phyloP scores from a whole-genome alignment of 352 stramenopile genomes.

The Thraustochytrium striatum region DNA sequence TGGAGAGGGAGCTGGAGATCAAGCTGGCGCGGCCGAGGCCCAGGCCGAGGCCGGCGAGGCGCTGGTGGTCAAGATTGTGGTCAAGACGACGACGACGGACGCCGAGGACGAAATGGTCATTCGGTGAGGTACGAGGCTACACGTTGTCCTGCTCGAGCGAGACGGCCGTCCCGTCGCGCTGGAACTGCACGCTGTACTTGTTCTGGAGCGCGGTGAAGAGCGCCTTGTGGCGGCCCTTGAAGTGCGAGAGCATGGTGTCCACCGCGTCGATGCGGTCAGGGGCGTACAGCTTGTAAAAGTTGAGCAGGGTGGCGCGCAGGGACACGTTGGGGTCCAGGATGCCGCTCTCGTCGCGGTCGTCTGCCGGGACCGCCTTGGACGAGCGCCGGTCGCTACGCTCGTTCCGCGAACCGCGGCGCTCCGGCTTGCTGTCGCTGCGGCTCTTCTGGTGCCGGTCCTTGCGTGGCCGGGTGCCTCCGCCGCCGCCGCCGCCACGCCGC shows the following conservation, averaged over 20 bases:
- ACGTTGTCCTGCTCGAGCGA: no score
- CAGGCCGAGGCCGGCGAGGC: no score
- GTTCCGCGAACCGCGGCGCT: background rate
- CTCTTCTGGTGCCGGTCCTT: background rate
- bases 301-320: background rate
- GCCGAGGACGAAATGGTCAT: no score
- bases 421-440: background rate
- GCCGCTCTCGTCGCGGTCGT: background rate
- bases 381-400: background rate
- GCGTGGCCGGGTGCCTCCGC: no score
- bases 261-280: slow-evolving; percentile 18
- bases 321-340: slow-evolving; percentile 23
- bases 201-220: slow-evolving; percentile 33
- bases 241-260: slow-evolving; percentile 32
- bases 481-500: background rate
- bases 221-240: slow-evolving; percentile 29
- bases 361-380: background rate
- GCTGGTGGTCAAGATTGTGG: no score
- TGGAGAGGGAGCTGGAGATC: no score
- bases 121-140: no score
- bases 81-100: no score
- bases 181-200: slow-evolving; percentile 36
- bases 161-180: background rate
- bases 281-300: slow-evolving; percentile 14
- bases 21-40: no score